These are phyloP conservation scores for Penicillium riverlandense DNA, from an alignment of 495 filamentous ascomycete genomes.

Conservation along the genomic window DNA sequence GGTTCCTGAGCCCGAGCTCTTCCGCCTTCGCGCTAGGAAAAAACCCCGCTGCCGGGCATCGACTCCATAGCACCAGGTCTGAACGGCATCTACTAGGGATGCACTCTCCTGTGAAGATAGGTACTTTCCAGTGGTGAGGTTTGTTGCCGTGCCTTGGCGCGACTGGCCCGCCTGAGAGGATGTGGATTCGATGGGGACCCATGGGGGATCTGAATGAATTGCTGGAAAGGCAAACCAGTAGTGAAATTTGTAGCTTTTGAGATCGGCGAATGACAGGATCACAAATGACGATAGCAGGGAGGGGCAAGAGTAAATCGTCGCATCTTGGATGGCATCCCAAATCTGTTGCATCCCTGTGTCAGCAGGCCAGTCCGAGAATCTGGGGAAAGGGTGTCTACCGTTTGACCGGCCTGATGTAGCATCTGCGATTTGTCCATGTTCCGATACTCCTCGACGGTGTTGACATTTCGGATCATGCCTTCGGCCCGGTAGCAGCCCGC, in stretches of 20 bases:
- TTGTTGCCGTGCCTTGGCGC: slow-evolving; percentile 11
- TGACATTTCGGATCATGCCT: slow-evolving; percentile 91
- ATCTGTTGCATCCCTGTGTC: slow-evolving; percentile 51
- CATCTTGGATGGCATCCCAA: slow-evolving; percentile 95
- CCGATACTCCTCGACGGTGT: slow-evolving; percentile 90
- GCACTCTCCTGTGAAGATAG: slow-evolving; percentile 62
- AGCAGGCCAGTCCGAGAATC: slow-evolving; percentile 21
- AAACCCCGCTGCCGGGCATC: slow-evolving; percentile 85
- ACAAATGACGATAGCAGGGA: slow-evolving; percentile 83
- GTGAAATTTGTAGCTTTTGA: slow-evolving; percentile 91
- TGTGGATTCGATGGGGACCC: slow-evolving; percentile 43
- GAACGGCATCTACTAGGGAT: slow-evolving; percentile 66
- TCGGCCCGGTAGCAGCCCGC: slow-evolving; percentile 72
- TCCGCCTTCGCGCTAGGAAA: slow-evolving; percentile 72
- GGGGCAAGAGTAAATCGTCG: slow-evolving; percentile 88
- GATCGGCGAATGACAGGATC: slow-evolving; percentile 86
- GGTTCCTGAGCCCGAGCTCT: neutral
- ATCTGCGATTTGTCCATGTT: slow-evolving; percentile 64
- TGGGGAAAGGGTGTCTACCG: slow-evolving; percentile 44
- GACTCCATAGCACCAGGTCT: slow-evolving; percentile 75
- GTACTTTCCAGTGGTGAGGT: slow-evolving; percentile 14
- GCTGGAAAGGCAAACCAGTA: slow-evolving; percentile 96
- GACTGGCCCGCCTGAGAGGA: neutral
- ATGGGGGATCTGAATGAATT: slow-evolving; percentile 77
- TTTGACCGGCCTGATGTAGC: slow-evolving; percentile 65